Conservation (phyloP, 116 monocot genomes). For the Posidonia oceanica region DNA sequence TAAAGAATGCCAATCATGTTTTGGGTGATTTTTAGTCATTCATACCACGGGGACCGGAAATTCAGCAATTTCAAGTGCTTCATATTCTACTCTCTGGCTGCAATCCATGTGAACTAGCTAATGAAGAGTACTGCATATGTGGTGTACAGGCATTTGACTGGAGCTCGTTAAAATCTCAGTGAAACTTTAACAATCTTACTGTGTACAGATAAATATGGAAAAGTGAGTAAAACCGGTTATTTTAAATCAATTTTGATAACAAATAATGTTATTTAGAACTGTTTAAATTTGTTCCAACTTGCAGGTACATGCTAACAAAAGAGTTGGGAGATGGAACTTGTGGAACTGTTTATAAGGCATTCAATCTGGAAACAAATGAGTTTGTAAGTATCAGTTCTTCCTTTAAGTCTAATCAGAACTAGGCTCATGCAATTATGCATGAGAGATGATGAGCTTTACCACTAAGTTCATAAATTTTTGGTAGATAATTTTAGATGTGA, state of each 20-base stretch:
- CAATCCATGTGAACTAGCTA: slow-evolving; percentile 9
- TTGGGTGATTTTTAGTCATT: slow-evolving; percentile 32
- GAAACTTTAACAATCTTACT: slow-evolving; percentile 8
- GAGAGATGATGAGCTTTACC: no score
- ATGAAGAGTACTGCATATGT: slow-evolving; percentile 16
- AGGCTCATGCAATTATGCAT: not conserved
- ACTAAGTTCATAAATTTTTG: not conserved
- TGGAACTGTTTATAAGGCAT: slow-evolving; percentile 69
- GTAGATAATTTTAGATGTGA: not conserved
- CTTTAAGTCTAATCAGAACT: not conserved
- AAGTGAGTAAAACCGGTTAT: slow-evolving; percentile 26
- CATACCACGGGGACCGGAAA: slow-evolving; percentile 18
- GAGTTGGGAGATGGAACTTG: slow-evolving; percentile 92
- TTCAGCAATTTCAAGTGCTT: slow-evolving; percentile 5
- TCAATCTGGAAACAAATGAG: slow-evolving; percentile 48
- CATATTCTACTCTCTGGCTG: slow-evolving; percentile 6
- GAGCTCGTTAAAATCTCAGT: slow-evolving; percentile 22
- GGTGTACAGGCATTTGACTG: slow-evolving; percentile 9
- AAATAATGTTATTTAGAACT: not conserved
- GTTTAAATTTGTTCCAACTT: slow-evolving; percentile 4
- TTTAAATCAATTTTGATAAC: not conserved
- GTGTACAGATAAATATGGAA: slow-evolving; percentile 39
- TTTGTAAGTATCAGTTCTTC: slow-evolving; percentile 31
- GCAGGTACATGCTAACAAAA: slow-evolving; percentile 54
- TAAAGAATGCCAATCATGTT: slow-evolving; percentile 16